phyloP scores from a whole-genome alignment of 1,139 yeast species.

The Blastobotrys aristatus region DNA sequence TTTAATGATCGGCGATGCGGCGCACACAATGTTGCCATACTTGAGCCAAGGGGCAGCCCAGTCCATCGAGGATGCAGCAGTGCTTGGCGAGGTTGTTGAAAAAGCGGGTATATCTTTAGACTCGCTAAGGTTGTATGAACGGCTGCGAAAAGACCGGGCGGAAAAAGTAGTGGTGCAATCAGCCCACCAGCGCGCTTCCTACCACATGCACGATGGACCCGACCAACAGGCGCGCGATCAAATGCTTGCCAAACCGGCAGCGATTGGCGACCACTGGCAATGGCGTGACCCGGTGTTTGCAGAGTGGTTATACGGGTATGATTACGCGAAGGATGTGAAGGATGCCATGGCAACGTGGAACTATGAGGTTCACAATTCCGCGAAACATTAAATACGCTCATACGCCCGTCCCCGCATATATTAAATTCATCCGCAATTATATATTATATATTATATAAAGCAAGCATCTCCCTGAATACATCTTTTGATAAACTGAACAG shows the following conservation, averaged over 20 bases:
- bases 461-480: background rate
- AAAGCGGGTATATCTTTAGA: constrained; percentile 20
- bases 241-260: background rate
- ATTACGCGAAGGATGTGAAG: constrained; percentile 3
- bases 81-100: constrained; percentile 22
- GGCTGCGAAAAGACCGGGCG: constrained; percentile 31
- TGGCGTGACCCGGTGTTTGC: constrained; percentile 10
- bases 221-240: constrained; percentile 31
- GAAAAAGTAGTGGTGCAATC: constrained; percentile 29
- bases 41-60: constrained; percentile 42
- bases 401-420: no score
- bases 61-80: constrained; percentile 37
- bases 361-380: background rate
- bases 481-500: no score
- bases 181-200: constrained; percentile 24
- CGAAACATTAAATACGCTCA: background rate
- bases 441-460: no score
- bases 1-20: constrained; percentile 32
- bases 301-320: constrained; percentile 9
- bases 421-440: background rate
- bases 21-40: constrained; percentile 42
- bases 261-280: constrained; percentile 4
- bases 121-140: constrained; percentile 24
- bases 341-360: constrained; percentile 7
- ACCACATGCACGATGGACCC: constrained; percentile 35